Percentiles rank a stretch among this genome's conserved stretches.
These are phyloP conservation scores for Penicillium sp. DNA, from an alignment of 2,329 filamentous ascomycete species.

Conservation along the genomic window DNA sequence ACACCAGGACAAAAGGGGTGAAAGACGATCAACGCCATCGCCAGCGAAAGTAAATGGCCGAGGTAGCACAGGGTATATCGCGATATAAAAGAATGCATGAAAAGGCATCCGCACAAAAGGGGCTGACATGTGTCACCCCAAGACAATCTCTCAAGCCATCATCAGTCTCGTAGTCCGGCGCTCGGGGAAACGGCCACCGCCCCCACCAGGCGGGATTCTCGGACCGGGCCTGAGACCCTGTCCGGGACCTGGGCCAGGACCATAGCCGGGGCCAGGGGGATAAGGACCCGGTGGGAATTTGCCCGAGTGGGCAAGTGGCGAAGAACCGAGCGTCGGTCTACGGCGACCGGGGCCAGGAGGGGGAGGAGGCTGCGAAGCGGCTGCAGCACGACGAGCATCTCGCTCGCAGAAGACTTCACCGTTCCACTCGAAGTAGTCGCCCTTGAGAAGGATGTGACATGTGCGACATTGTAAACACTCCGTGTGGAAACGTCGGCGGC, in stretches of 20 bases:
- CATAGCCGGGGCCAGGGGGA: conserved; percentile 8
- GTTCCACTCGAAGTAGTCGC: conserved; percentile 89
- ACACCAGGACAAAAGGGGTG: conserved; percentile 3
- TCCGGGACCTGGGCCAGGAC: conserved; percentile 6
- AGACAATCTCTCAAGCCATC: conserved; percentile 43
- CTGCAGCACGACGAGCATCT: conserved; percentile 68
- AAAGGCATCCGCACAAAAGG: background rate
- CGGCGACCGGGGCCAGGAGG: conserved; percentile 32
- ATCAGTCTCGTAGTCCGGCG: conserved; percentile 52
- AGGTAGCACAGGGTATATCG: conserved; percentile 26
- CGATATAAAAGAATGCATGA: conserved; percentile 20
- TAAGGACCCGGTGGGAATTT: conserved; percentile 31
- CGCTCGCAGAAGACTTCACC: conserved; percentile 82
- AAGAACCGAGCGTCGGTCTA: conserved; percentile 36
- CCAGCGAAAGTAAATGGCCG: conserved; percentile 9
- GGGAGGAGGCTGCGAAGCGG: conserved; percentile 30
- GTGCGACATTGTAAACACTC: conserved; percentile 78
- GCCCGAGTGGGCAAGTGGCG: conserved; percentile 34
- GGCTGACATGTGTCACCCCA: background rate
- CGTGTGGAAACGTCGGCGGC: conserved; percentile 76
- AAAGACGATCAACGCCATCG: conserved; percentile 18
- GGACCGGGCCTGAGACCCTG: conserved; percentile 23
- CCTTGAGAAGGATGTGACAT: conserved; percentile 71
- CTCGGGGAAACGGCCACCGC: conserved; percentile 49
- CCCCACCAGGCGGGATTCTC: conserved; percentile 29